Base-by-base conservation (phyloP, 495 filamentous ascomycete species). In the Pyrenula aspistea region DNA sequence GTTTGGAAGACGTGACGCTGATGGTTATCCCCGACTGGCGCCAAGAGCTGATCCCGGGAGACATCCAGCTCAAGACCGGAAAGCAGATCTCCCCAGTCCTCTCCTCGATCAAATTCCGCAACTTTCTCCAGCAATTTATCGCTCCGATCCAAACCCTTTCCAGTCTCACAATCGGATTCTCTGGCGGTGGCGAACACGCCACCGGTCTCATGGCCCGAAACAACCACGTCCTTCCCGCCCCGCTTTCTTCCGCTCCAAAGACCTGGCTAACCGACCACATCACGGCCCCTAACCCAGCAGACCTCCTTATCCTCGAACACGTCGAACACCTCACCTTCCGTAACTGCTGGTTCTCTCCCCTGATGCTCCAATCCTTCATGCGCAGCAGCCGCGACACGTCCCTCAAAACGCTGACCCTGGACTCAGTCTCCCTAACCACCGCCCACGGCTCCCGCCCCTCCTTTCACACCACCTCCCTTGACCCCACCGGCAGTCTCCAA, bases 21-120 rank as follows among this genome's bases (percentile, higher is more conserved):
- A 67, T 63, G 10, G 67, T 83, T 4, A 74, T 77, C 36, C 78
- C 81, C 0, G 76, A 81, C 55, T 83, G 78, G 77, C 71, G 79
- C 31, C 19, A 20, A 10, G 60, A 67, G 12, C 63, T 81, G 50
- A 42, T 53, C 1, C 75, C 76, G 57, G 55, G 68, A 2, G 60
- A 67, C 49, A 63, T 66, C 10, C 69, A 71, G 11, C 61, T 64
- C 49, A 67, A 75, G 1, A 63, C 70, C 10, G 72, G 68, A 22
- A 59, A 53, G 3, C 60, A 56, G 25, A 65, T 80, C 36, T 56
- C 61, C 21, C 81, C 81, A 1, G 67, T 72, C 0, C 57, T 63
- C 15, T 73, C 78, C 2, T 58, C 77, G 1, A 50, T 61, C 20
- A 58, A 59, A 2, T 76, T 81, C 49, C 74, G 72, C 50, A 56